Percentiles rank a stretch among this genome's conserved stretches.
Evolutionary conservation across 2,329 filamentous ascomycete species (phyloP).

Genomic region (Trichoderma gracile): DNA sequence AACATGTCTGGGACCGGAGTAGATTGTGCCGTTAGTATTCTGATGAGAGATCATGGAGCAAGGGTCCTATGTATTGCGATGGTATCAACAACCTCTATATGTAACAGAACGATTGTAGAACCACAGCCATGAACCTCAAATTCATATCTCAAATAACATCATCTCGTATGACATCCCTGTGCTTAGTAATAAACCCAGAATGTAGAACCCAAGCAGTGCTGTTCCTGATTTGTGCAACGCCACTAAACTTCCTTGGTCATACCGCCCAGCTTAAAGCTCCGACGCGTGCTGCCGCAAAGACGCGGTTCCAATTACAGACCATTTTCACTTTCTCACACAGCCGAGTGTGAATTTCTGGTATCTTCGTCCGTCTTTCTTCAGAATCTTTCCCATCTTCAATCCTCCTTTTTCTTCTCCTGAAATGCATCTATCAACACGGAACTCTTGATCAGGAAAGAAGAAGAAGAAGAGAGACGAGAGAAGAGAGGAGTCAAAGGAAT

Average conservation of each 20-base stretch:
- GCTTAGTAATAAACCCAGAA: too few species aligned
- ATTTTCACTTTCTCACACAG: background rate
- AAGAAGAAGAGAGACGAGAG: background rate
- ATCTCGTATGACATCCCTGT: too few species aligned
- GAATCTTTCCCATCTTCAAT: background rate
- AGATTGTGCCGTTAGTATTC: too few species aligned
- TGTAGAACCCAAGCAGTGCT: too few species aligned
- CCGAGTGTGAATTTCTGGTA: background rate
- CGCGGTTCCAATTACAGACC: background rate
- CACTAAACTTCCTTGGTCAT: too few species aligned
- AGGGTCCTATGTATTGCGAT: too few species aligned
- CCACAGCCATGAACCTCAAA: too few species aligned
- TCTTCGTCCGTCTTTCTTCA: background rate
- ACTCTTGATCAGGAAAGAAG: background rate
- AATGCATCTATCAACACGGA: background rate
- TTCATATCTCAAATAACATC: too few species aligned
- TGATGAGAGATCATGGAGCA: too few species aligned
- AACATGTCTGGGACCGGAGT: background rate
- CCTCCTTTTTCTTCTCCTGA: background rate
- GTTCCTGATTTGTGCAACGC: too few species aligned
- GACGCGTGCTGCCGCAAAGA: constrained; percentile 3
- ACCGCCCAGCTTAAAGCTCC: background rate
- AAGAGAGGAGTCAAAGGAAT: background rate
- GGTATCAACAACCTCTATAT: too few species aligned
- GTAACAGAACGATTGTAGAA: background rate